Evolutionary conservation across 2,329 filamentous ascomycete species (phyloP).

Genomic region (Didymella keratinophila): DNA sequence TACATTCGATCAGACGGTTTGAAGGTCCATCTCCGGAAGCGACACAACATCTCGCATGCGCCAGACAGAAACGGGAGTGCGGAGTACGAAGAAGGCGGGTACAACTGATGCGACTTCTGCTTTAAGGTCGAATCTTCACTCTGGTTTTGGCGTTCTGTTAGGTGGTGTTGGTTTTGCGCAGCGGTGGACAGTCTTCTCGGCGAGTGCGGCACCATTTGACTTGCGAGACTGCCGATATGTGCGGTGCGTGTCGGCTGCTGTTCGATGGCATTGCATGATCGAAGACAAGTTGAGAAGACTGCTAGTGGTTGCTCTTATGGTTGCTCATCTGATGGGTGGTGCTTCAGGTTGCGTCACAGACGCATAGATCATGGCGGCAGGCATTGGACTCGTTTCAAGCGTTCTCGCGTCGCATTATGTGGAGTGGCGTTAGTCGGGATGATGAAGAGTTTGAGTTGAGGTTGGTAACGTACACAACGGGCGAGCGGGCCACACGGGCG

Average conservation of each 20-base stretch:
- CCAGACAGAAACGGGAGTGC: conserved; percentile 4
- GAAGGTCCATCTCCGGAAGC: conserved; percentile 28
- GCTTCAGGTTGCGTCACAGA: not conserved
- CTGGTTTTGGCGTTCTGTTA: not conserved
- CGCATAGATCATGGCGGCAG: not conserved
- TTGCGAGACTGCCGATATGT: not conserved
- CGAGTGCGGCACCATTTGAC: not conserved
- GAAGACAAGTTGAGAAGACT: not conserved
- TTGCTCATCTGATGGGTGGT: not conserved
- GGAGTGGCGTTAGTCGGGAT: not conserved
- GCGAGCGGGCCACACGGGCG: too few relatives aligned
- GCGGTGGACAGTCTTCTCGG: not conserved
- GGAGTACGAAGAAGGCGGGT: conserved; percentile 8
- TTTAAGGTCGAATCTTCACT: not conserved
- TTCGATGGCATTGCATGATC: not conserved
- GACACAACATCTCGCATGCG: conserved; percentile 24
- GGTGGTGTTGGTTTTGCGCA: not conserved
- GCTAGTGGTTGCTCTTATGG: not conserved
- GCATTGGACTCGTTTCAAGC: not conserved
- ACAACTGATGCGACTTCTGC: not conserved
- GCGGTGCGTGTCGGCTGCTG: not conserved
- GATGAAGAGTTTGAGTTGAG: not conserved
- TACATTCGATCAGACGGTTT: conserved; percentile 41
- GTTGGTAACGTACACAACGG: too few relatives aligned
- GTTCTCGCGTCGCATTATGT: not conserved